Percentiles rank a stretch among this genome's conserved stretches.
Conservation (phyloP, 345 rosid species). For the Salix purpurea region DNA sequence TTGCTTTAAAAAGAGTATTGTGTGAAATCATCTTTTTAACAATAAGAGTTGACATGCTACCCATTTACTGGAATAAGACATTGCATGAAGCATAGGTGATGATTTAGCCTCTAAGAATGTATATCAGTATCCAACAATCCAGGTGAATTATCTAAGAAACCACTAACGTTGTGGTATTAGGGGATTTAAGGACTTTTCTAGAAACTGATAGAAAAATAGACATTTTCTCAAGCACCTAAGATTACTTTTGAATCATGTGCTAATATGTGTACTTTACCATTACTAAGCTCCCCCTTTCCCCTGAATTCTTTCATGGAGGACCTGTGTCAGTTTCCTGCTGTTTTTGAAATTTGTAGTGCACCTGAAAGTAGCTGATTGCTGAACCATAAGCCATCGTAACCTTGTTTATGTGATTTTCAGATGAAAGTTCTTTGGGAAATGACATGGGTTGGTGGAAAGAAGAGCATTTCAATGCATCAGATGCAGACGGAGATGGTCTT, state of each 20-base stretch:
- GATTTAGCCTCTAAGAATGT: not conserved
- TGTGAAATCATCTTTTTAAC: not conserved
- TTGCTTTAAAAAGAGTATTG: not conserved
- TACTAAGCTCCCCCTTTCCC: not conserved
- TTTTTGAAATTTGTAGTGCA: not conserved
- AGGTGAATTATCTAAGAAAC: not conserved
- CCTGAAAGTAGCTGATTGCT: not conserved
- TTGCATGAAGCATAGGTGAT: not conserved
- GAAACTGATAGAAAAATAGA: not conserved
- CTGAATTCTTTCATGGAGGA: not conserved
- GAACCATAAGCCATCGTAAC: not conserved
- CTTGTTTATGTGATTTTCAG: conserved; percentile 33
- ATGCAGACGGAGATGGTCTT: conserved; percentile 85
- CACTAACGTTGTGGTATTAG: not conserved
- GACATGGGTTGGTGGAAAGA: conserved; percentile 99
- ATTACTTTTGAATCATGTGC: not conserved
- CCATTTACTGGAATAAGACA: not conserved
- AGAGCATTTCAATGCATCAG: conserved; percentile 95
- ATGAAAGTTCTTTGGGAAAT: conserved; percentile 58
- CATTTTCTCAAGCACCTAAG: not conserved
- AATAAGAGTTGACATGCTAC: not conserved
- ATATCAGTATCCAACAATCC: not conserved
- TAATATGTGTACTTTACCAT: not conserved
- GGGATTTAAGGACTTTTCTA: not conserved
- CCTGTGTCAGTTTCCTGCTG: not conserved